A percentile compares a stretch with the other conserved stretches of the same genome.
Evolutionary conservation across 148 eudicot species (phyloP).

Genomic region (Diospyros kaki): DNA sequence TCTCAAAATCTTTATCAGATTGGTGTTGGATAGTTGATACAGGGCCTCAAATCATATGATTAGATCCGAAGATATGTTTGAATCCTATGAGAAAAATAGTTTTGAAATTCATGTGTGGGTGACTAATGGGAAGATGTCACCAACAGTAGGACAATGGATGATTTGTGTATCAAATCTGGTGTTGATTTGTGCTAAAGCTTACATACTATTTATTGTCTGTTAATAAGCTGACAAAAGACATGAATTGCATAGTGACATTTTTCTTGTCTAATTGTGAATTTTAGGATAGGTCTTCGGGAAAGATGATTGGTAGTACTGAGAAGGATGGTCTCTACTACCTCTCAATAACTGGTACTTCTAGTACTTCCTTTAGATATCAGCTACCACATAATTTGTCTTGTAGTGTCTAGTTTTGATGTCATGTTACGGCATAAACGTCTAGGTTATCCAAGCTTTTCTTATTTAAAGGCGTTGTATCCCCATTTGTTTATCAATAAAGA

Average conservation of each 20-base stretch:
- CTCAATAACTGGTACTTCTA: neutral
- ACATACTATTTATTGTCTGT: neutral
- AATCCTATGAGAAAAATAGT: no score
- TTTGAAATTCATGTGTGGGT: no score
- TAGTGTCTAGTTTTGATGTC: neutral
- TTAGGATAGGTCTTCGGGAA: slow-evolving; percentile 2
- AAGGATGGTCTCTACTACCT: neutral
- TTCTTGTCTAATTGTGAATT: neutral
- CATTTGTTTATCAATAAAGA: slow-evolving; percentile 3
- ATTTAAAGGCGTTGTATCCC: slow-evolving; percentile 4
- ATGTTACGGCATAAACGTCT: slow-evolving; percentile 11
- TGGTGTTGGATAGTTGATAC: neutral
- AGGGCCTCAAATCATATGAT: neutral
- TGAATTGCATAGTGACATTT: neutral
- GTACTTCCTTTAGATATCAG: neutral
- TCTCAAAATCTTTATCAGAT: neutral
- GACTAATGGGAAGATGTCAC: no score
- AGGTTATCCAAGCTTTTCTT: neutral
- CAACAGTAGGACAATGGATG: no score
- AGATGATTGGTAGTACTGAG: slow-evolving; percentile 15
- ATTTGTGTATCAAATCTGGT: no score
- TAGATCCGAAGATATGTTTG: neutral
- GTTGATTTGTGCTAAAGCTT: neutral
- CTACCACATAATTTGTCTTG: neutral
- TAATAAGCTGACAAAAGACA: neutral